Evolutionary conservation across 192 early-diverging fungal genomes (phyloP), one percentile per base, ranked within the genome.

Genomic region (Coemansia sp.): DNA sequence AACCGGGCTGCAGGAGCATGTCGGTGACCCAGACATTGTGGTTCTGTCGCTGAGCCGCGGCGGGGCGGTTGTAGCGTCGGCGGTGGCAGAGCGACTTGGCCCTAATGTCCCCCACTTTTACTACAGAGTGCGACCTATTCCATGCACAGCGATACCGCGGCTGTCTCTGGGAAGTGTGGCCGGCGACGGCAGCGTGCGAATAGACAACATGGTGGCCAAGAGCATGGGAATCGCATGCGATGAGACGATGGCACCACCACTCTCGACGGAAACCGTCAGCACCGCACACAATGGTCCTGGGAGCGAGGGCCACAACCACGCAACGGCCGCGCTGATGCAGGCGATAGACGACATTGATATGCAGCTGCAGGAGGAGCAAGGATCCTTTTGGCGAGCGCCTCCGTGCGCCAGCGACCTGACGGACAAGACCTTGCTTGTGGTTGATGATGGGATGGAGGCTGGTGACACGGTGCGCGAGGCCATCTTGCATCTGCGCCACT

Each of bases 391-490:
- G 26, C 45, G 37, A 10, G 48, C 64, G 9, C 61, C 49, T 5
- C 61, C 73, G 6, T 45, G 55, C 0, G 21, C 21, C 4, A 52
- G 42, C 32, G n/a, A 62, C 41, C 57, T 83, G 36, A 43, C 41
- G 9, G 73, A 59, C 16, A 69, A 58, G n/a, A 78, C 77, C 10
- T 21, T 85, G 46, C 19, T 85, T 26, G 62, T 85, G 19, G 74
- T 85, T 10, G 84, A 85, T 56, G 84, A 85, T 26, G 74, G 73
- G 6, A 73, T 82, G 19, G 84, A 77, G 68, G 72, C 79, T 0
- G 84, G 84, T 10, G 84, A 85, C 62, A 78, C 72, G 19, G 76
- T 82, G 70, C 80, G 84, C 49, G 79, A 76, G 56, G 84, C 84
- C 21, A 67, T 79, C 13, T 68, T 76, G 74, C 76, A 83, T 39